A percentile compares a stretch with the other conserved stretches of the same genome.
phyloP scores from a whole-genome alignment of 148 eudicot species.

The Vaccinium darrowii region DNA sequence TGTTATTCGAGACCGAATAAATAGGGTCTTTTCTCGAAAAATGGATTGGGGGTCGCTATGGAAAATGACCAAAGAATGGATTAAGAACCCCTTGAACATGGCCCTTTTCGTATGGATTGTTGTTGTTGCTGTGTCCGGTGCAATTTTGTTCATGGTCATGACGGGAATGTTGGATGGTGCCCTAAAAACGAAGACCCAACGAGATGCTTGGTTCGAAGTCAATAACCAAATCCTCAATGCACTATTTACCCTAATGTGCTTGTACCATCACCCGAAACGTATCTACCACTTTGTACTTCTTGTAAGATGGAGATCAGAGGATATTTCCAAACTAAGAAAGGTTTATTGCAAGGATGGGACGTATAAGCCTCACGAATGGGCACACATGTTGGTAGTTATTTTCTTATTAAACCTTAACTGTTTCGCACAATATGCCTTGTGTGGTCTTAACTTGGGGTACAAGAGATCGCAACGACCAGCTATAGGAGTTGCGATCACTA shows the following conservation, averaged over 20 bases:
- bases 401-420: slow-evolving; percentile 70
- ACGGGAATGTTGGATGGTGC: slow-evolving; percentile 80
- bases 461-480: slow-evolving; percentile 73
- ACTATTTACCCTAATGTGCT: slow-evolving; percentile 82
- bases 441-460: slow-evolving; percentile 85
- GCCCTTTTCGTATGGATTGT: slow-evolving; percentile 82
- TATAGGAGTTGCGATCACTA: slow-evolving; percentile 66
- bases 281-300: slow-evolving; percentile 72
- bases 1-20: slow-evolving; percentile 54
- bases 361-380: slow-evolving; percentile 93
- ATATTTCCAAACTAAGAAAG: slow-evolving; percentile 64
- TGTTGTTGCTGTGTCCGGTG: slow-evolving; percentile 86
- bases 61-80: slow-evolving; percentile 64
- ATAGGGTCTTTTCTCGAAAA: slow-evolving; percentile 49
- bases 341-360: slow-evolving; percentile 88
- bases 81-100: slow-evolving; percentile 76
- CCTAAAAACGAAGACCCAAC: slow-evolving; percentile 56
- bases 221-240: slow-evolving; percentile 96
- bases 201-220: slow-evolving; percentile 93
- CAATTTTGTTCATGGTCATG: slow-evolving; percentile 89
- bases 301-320: slow-evolving; percentile 73
- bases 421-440: slow-evolving; percentile 79
- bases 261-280: slow-evolving; percentile 88
- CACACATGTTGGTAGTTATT: slow-evolving; percentile 84
- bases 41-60: slow-evolving; percentile 62